Conservation (phyloP, 129 eudicot species). For the Pulicaria dysenterica region DNA sequence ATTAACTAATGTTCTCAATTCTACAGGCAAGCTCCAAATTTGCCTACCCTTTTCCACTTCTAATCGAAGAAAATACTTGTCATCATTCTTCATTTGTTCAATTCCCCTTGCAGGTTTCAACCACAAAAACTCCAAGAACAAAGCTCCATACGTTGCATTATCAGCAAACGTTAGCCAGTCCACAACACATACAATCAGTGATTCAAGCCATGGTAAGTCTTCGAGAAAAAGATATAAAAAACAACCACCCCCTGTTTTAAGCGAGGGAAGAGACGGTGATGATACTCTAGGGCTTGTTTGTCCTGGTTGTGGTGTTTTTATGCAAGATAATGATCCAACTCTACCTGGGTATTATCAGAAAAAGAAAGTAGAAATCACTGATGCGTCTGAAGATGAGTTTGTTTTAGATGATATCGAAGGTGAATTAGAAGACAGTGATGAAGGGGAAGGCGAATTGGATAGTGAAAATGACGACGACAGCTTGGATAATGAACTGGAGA, state of each 20-base stretch:
- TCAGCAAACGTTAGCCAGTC: slow-evolving; percentile 43
- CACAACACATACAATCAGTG: slow-evolving; percentile 42
- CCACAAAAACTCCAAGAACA: slow-evolving; percentile 23
- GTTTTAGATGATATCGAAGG: slow-evolving; percentile 35
- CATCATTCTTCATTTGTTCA: slow-evolving; percentile 21
- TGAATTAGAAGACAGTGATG: slow-evolving; percentile 43
- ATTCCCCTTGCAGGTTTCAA: slow-evolving; percentile 24
- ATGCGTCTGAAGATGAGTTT: slow-evolving; percentile 30
- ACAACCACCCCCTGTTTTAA: slow-evolving; percentile 53
- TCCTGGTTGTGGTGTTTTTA: slow-evolving; percentile 97
- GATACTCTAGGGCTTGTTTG: slow-evolving; percentile 71
- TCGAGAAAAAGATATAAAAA: slow-evolving; percentile 51
- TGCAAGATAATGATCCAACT: slow-evolving; percentile 89
- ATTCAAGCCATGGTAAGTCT: slow-evolving; percentile 27
- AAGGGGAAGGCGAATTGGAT: slow-evolving; percentile 45
- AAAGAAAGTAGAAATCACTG: slow-evolving; percentile 48
- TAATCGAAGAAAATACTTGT: slow-evolving; percentile 12
- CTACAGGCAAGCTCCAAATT: slow-evolving; percentile 39
- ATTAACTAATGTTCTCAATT: slow-evolving; percentile 28
- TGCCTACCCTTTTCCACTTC: slow-evolving; percentile 18
- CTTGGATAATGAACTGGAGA: slow-evolving; percentile 36
- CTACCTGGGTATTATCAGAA: slow-evolving; percentile 81
- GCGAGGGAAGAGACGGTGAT: slow-evolving; percentile 94
- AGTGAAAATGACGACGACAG: slow-evolving; percentile 47
- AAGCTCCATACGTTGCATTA: slow-evolving; percentile 29